These are phyloP conservation scores for Dispira parvispora DNA, from an alignment of 192 early-diverging fungal species.

Conservation along the genomic window DNA sequence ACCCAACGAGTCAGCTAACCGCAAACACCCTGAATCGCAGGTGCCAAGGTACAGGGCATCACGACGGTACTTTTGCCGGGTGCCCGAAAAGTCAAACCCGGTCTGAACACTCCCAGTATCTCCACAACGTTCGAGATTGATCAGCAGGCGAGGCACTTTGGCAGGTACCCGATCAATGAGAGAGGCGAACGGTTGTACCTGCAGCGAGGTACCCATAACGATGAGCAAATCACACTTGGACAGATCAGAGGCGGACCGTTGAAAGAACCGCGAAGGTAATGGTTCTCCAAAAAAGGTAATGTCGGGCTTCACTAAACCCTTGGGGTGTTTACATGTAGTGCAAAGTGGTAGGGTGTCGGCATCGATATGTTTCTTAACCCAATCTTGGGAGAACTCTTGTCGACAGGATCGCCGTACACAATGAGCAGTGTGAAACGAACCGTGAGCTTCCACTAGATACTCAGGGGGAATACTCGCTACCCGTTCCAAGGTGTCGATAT, in stretches of 20 bases:
- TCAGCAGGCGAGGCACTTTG: conserved; percentile 67
- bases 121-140: conserved; percentile 76
- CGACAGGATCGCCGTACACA: conserved; percentile 39
- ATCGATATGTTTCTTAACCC: conserved; percentile 34
- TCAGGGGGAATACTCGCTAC: conserved; percentile 54
- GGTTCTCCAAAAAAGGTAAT: conserved; percentile 94
- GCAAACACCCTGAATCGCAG: conserved; percentile 62
- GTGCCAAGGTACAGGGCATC: conserved; percentile 67
- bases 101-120: conserved; percentile 18
- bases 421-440: conserved; percentile 67
- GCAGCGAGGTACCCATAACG: conserved; percentile 84
- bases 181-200: conserved; percentile 78
- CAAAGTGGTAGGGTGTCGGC: conserved; percentile 52
- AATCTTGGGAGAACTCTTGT: conserved; percentile 21
- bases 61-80: conserved; percentile 36
- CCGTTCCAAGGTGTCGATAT: conserved; percentile 91
- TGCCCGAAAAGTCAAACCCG: conserved; percentile 75
- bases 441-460: conserved; percentile 83
- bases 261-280: conserved; percentile 62
- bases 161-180: conserved; percentile 46
- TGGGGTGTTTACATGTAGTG: conserved; percentile 29
- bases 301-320: conserved; percentile 69
- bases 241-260: conserved; percentile 46
- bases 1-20: conserved; percentile 53
- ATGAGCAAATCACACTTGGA: conserved; percentile 65